Evolutionary conservation across 306 rosid species (phyloP).

Genomic region (Vachellia pachyceras): DNA sequence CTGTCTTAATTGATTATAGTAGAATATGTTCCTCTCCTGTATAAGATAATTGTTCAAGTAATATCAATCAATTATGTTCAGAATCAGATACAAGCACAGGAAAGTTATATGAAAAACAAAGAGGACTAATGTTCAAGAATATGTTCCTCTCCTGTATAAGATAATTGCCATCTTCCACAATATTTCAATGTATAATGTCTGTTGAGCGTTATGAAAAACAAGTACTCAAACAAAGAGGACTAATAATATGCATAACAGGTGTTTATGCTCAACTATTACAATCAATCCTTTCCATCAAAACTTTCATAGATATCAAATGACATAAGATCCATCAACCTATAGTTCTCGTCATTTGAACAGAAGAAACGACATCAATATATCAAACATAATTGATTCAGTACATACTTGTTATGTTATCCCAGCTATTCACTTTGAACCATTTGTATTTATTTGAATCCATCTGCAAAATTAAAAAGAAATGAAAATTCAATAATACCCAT

Average conservation of each 20-base stretch:
- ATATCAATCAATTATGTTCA: neutral
- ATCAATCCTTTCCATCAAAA: slow-evolving; percentile 24
- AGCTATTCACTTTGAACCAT: slow-evolving; percentile 82
- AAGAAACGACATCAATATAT: slow-evolving; percentile 21
- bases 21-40: slow-evolving; percentile 16
- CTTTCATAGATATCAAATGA: slow-evolving; percentile 19
- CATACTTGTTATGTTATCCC: slow-evolving; percentile 80
- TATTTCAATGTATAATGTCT: neutral
- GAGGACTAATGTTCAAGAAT: no score
- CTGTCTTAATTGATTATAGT: neutral
- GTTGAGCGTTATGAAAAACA: slow-evolving; percentile 19
- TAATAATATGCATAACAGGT: neutral
- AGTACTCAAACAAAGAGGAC: slow-evolving; percentile 18
- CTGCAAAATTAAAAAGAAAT: slow-evolving; percentile 56
- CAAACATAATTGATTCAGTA: slow-evolving; percentile 22
- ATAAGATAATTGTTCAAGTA: slow-evolving; percentile 4
- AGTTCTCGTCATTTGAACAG: slow-evolving; percentile 22
- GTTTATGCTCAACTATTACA: neutral
- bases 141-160: no score
- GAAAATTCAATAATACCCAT: slow-evolving; percentile 7
- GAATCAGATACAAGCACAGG: neutral
- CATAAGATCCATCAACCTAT: neutral
- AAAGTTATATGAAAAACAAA: no score
- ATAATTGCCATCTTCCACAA: neutral
- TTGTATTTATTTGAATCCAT: slow-evolving; percentile 46